A percentile compares a stretch with the other conserved stretches of the same genome.
Evolutionary conservation across 441 rosid species (phyloP).

Genomic region (Pelargonium australe): DNA sequence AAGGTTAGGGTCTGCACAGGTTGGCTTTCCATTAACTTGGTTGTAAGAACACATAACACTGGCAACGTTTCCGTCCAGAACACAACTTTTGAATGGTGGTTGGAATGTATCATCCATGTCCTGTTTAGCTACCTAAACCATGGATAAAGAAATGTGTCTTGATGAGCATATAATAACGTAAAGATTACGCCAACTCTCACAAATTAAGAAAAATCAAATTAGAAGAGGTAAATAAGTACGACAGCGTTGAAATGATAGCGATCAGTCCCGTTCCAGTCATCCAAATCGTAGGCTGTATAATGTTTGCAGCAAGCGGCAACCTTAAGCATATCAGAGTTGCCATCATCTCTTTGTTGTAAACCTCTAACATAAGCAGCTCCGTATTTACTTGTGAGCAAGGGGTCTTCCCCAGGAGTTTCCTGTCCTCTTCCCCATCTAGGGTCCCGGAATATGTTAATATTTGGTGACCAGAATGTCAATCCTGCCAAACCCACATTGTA

Average conservation of each 20-base stretch:
- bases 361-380: constrained; percentile 60
- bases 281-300: constrained; percentile 90
- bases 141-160: constrained; percentile 1
- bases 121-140: constrained; percentile 71
- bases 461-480: constrained; percentile 89
- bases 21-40: constrained; percentile 77
- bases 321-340: constrained; percentile 50
- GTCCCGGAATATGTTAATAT: constrained; percentile 83
- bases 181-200: too few species aligned
- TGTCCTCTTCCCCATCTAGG: constrained; percentile 99
- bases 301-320: constrained; percentile 96
- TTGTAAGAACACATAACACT: constrained; percentile 94
- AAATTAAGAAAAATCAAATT: neutral
- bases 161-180: neutral
- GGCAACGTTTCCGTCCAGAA: constrained; percentile 83
- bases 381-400: constrained; percentile 69
- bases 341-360: constrained; percentile 60
- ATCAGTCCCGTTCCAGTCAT: constrained; percentile 75
- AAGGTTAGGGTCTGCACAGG: constrained; percentile 76
- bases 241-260: constrained; percentile 74
- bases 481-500: constrained; percentile 92
- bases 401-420: constrained; percentile 98
- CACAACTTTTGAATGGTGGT: constrained; percentile 91
- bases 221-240: too few species aligned
- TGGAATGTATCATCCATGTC: constrained; percentile 88